phyloP scores from a whole-genome alignment of 1,284 basidiomycete species.

The Trametes pubescens region DNA sequence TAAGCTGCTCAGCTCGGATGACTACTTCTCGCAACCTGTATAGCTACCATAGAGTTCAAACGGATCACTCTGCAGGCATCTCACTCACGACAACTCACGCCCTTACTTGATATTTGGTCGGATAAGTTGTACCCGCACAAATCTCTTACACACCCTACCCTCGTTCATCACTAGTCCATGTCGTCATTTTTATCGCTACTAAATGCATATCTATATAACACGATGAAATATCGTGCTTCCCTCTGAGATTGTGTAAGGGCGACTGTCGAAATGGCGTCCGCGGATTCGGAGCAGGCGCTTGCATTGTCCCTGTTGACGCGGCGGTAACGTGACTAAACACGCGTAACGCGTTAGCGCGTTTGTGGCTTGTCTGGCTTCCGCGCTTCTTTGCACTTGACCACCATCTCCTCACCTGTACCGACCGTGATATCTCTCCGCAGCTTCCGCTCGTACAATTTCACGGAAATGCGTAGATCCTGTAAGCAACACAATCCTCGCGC shows the following conservation, averaged over 20 bases:
- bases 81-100: constrained; percentile 1
- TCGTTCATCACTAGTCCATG: too few species aligned
- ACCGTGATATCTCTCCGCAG: background rate
- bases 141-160: background rate
- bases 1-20: constrained; percentile 6
- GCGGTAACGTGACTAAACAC: constrained; percentile 20
- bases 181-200: too few species aligned
- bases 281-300: background rate
- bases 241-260: too few species aligned
- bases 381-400: constrained; percentile 7
- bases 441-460: background rate
- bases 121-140: background rate
- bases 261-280: too few species aligned
- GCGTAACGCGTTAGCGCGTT: constrained; percentile 22
- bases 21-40: background rate
- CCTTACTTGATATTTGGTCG: background rate
- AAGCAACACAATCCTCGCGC: background rate
- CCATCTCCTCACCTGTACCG: background rate
- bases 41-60: background rate
- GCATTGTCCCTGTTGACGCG: background rate
- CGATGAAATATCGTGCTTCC: too few species aligned
- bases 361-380: constrained; percentile 7
- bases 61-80: background rate
- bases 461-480: constrained; percentile 17
- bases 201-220: too few species aligned